Percentiles rank a stretch among this genome's conserved stretches.
phyloP scores from a whole-genome alignment of 2,329 filamentous ascomycete genomes.

The Furcasterigmium furcatum region DNA sequence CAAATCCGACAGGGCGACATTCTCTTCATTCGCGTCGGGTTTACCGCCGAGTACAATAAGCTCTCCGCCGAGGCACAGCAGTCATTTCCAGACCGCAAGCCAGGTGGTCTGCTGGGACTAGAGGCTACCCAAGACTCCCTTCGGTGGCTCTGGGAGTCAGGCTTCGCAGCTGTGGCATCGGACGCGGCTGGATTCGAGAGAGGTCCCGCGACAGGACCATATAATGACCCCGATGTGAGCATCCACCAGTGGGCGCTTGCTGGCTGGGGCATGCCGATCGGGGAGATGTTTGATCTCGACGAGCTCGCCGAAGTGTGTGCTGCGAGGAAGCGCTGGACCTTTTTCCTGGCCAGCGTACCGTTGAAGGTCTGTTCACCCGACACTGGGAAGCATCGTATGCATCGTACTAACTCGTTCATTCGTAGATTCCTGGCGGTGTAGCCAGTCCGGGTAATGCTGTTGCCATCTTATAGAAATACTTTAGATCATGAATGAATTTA shows the following conservation, averaged over 20 bases:
- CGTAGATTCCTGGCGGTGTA: too few relatives aligned
- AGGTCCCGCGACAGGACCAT: conserved; percentile 32
- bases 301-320: conserved; percentile 27
- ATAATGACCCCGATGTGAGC: conserved; percentile 14
- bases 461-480: conserved; percentile 40
- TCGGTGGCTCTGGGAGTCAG: conserved; percentile 41
- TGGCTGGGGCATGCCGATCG: conserved; percentile 47
- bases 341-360: conserved; percentile 36
- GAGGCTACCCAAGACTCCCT: conserved; percentile 28
- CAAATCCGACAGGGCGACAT: conserved; percentile 47
- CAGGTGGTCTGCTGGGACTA: conserved; percentile 32
- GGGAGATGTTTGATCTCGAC: conserved; percentile 44
- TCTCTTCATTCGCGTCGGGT: conserved; percentile 40
- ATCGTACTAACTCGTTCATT: too few relatives aligned
- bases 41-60: conserved; percentile 22
- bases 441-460: too few relatives aligned
- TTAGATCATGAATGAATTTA: too few relatives aligned
- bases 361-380: too few relatives aligned
- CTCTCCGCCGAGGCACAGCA: conserved; percentile 15
- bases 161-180: conserved; percentile 41
- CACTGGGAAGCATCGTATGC: too few relatives aligned
- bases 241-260: conserved; percentile 44
- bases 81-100: conserved; percentile 18
- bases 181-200: conserved; percentile 38
- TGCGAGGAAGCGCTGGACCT: conserved; percentile 28